phyloP scores from a whole-genome alignment of 345 rosid species.

The Eucalyptus polyanthemos region DNA sequence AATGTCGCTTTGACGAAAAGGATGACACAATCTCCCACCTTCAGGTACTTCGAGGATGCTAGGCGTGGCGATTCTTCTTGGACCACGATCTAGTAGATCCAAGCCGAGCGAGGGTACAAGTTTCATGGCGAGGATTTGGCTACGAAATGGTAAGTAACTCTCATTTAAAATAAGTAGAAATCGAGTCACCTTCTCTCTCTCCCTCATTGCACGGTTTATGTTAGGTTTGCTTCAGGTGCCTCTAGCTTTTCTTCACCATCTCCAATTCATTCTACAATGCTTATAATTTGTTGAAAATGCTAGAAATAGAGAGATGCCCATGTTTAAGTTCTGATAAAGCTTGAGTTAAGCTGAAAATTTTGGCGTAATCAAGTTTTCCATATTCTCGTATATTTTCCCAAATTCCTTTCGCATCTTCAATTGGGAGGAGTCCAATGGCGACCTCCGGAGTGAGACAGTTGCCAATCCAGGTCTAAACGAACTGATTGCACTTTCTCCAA shows the following conservation, averaged over 20 bases:
- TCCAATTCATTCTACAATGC: background rate
- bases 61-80: background rate
- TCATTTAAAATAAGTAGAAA: too few relatives aligned
- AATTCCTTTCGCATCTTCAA: too few relatives aligned
- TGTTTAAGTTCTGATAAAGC: too few relatives aligned
- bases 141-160: background rate
- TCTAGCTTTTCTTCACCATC: background rate
- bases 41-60: background rate
- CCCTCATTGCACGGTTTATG: background rate
- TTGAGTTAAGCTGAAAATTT: too few relatives aligned
- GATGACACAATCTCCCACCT: background rate
- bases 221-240: background rate
- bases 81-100: background rate
- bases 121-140: background rate
- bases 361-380: too few relatives aligned
- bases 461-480: too few relatives aligned
- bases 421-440: rapidly evolving
- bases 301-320: too few relatives aligned
- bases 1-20: background rate
- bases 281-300: too few relatives aligned
- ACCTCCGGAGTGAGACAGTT: rapidly evolving
- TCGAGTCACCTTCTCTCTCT: background rate
- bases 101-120: background rate
- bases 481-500: too few relatives aligned
- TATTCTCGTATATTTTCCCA: too few relatives aligned